Base-by-base conservation (phyloP, 345 rosid species). In the Dimocarpus longan region DNA sequence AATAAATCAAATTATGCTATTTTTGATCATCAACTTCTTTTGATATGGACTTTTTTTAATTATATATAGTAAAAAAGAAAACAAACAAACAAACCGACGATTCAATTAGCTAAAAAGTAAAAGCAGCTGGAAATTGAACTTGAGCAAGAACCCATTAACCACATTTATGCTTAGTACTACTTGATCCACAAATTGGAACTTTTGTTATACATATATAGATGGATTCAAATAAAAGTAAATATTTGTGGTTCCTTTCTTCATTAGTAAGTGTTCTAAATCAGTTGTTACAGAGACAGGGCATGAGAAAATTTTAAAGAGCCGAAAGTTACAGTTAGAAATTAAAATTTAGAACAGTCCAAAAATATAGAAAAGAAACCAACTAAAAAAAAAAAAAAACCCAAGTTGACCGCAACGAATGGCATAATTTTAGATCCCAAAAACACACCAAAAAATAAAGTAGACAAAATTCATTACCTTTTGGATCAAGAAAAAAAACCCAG, bases 341-440 rank as follows among this genome's bases (percentile, higher is more conserved):
- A 22, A 80, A 79, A 85, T 74, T 83, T 78, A 79, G 82, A 88
- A 89, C 81, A 70, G 79, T 80, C 68, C 72, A 77, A 65, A 68
- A 81, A 81, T 72, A 80, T 10, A 13, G 7, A 60, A 81, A 85
- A 78, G 48, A 69, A 75, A 50, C 66, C 37, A 32, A 32, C n/a
- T 8, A 68, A 71, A 57, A 54, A 52, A 73, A 44, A 60, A 37
- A 78, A 71, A 59, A 56, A 42, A 77, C 39, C 52, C 69, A n/a
- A 74, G 80, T 32, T 78, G 66, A 85, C 78, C 46, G 28, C 68
- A 71, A 50, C 65, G 67, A 70, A 72, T 76, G 68, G 82, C 82
- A 75, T 82, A 79, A 78, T 79, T 80, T 82, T 60, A 82, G 90
- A 91, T 90, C 90, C 73, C 68, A 84, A 81, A 82, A 76, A 54